A percentile compares a stretch with the other conserved stretches of the same genome.
Conservation (phyloP, 2,329 filamentous ascomycete species). For the Stagonosporopsis rhizophila region DNA sequence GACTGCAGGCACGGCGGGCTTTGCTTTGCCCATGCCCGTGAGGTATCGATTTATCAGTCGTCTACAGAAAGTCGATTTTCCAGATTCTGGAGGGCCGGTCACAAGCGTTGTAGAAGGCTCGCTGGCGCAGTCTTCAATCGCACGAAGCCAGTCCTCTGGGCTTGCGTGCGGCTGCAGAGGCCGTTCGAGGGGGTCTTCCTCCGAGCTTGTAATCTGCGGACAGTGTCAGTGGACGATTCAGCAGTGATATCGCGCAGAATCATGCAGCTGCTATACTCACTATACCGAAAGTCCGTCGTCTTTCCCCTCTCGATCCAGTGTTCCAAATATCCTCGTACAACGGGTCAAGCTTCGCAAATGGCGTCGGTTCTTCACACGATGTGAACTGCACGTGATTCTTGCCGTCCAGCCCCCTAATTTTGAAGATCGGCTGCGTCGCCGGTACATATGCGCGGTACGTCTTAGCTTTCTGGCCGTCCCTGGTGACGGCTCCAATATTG, state of each 20-base stretch:
- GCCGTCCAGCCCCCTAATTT: constrained; percentile 66
- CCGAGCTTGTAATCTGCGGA: constrained; percentile 38
- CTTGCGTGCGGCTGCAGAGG: constrained; percentile 53
- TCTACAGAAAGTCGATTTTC: constrained; percentile 77
- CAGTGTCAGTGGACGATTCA: constrained; percentile 7
- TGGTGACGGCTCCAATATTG: constrained; percentile 58
- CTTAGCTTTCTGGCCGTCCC: constrained; percentile 22
- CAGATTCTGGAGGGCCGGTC: constrained; percentile 74
- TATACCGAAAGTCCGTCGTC: constrained; percentile 41
- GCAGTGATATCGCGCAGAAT: not conserved
- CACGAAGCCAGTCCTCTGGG: constrained; percentile 66
- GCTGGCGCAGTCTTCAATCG: constrained; percentile 46
- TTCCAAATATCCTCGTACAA: constrained; percentile 73
- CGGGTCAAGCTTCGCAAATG: constrained; percentile 68
- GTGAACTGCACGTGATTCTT: constrained; percentile 56
- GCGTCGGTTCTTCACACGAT: constrained; percentile 56
- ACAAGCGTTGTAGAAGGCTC: constrained; percentile 61
- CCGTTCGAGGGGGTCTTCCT: constrained; percentile 34
- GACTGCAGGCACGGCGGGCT: constrained; percentile 49
- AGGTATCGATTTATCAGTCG: constrained; percentile 71
- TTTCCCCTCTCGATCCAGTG: constrained; percentile 41
- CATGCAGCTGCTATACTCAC: constrained; percentile 32
- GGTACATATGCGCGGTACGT: constrained; percentile 68
- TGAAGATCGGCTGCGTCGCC: constrained; percentile 72
- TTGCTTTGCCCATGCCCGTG: constrained; percentile 53